Base-by-base conservation (phyloP, 1,139 yeast species). In the Blastobotrys apis region DNA sequence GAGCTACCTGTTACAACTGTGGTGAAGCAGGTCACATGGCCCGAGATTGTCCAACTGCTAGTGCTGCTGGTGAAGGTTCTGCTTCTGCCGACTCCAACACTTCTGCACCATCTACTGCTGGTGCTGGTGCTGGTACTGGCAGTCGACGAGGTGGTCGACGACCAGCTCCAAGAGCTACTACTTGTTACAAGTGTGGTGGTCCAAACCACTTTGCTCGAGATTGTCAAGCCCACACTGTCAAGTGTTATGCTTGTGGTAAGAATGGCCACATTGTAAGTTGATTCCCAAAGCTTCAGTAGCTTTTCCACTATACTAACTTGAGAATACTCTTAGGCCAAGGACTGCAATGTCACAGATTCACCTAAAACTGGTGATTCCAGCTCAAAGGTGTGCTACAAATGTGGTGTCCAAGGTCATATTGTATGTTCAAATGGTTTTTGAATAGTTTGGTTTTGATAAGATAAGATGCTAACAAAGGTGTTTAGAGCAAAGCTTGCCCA, bases 131-230 rank as follows among this genome's bases (percentile, higher is more conserved):
- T 20, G 30, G 33, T 19, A 16, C 17, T 30, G 17, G 25, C 15
- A 29, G 32, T 6, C 37, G 47, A 39, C 31, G 38, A 15, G 43
- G 43, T 23, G 30, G 30, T 15, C 41, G 41, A 37, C 45, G 45
- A 37, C 23, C 41, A 10, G 30, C 22, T 23, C 43, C 39, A 9
- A 33, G 44, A 13, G 48, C 74, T 53, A 77, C 85, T 52, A 79
- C 88, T 48, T 86, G 95, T 70, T 84, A 83, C 81, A 85, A 82
- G 70, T 86, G 95, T 67, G 94, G 94, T 60, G 95, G 94, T 53
- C 90, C 94, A 64, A 85, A 85, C 79, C 95, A 86, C 67, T 83
- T 80, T 69, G 95, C 95, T 52, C 82, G 87, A 70, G 94, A 85
- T 67, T 86, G 95, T 68, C 86, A 82, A 68, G 88, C 87, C 51